Conservation (phyloP, 805 yeast species). For the Candida boidinii region DNA sequence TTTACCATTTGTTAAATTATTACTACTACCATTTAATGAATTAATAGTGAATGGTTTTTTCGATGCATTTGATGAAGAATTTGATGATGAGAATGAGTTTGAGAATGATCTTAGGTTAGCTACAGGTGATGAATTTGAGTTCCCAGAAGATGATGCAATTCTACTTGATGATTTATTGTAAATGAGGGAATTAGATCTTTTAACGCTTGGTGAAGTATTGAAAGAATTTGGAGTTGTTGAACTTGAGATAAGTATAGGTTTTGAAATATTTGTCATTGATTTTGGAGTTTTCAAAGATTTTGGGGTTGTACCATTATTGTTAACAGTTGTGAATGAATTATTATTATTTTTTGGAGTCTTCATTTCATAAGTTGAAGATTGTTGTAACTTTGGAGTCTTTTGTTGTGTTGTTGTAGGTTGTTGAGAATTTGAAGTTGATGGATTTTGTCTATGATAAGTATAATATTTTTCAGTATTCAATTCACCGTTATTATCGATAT, state of each 20-base stretch:
- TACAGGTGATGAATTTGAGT: too few relatives aligned
- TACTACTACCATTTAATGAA: too few relatives aligned
- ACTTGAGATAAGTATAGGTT: background rate
- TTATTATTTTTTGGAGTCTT: background rate
- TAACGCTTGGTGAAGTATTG: background rate
- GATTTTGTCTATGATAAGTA: too few relatives aligned
- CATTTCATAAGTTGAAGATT: background rate
- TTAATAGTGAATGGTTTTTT: too few relatives aligned
- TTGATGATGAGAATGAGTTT: too few relatives aligned
- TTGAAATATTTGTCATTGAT: background rate
- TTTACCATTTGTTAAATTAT: too few relatives aligned
- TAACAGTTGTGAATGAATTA: background rate
- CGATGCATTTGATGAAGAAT: too few relatives aligned
- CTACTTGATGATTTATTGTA: too few relatives aligned
- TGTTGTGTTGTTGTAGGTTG: background rate
- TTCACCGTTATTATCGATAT: background rate
- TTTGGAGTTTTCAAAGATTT: background rate
- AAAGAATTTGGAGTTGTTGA: background rate
- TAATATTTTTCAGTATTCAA: too few relatives aligned
- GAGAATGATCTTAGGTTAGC: too few relatives aligned
- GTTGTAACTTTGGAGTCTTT: background rate
- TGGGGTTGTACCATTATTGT: background rate
- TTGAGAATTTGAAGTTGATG: too few relatives aligned
- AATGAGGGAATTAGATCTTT: background rate
- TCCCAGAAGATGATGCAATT: too few relatives aligned